Base-by-base conservation (phyloP, 2,329 filamentous ascomycete species). In the Zymoseptoria crescenta region DNA sequence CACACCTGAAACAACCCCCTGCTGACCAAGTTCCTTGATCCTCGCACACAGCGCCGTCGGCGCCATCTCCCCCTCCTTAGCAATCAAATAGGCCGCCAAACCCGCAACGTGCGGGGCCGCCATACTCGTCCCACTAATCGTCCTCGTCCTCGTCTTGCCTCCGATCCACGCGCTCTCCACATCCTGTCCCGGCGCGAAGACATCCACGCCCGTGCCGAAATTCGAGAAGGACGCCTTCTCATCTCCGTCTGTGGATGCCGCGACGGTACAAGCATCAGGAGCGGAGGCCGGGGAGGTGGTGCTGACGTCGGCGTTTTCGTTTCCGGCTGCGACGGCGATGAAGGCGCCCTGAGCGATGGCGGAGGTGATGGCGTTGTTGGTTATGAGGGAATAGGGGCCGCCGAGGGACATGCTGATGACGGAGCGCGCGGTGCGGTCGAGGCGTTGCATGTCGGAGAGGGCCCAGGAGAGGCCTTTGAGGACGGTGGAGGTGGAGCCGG, bases 371-470 rank as follows among this genome's bases (percentile, higher is more conserved):
- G 74, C 74, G 52, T 70, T 66, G 68, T 76, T 76, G 58, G 75
- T 61, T n/a, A 62, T 70, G 21, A 71, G 65, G 54, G 70, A 69
- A 35, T 70, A 74, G 52, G 69, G 68, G 30, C 74, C 74, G 57
- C 75, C 74, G 30, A 78, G 72, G 45, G 74, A 76, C 72, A 76
- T 68, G 64, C 73, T 75, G 56, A 69, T 72, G 27, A 63, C 59
- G n/a, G 62, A 48, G n/a, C 61, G 60, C n/a, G 59, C 56, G 45
- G 96, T 96, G 75, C 87, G 88, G 86, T 96, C 87, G 70, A 78
- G 89, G 7, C 54, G 24, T 80, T 92, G 90, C 69, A 89, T 89
- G 54, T 75, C 71, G 49, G 70, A 59, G 52, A 77, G 69, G 27
- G 76, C 75, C 69, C 71, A 76, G 56, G 76, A 67, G 68, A 81